phyloP scores from a whole-genome alignment of 2,329 filamentous ascomycete species.

The Neofusicoccum ribis region DNA sequence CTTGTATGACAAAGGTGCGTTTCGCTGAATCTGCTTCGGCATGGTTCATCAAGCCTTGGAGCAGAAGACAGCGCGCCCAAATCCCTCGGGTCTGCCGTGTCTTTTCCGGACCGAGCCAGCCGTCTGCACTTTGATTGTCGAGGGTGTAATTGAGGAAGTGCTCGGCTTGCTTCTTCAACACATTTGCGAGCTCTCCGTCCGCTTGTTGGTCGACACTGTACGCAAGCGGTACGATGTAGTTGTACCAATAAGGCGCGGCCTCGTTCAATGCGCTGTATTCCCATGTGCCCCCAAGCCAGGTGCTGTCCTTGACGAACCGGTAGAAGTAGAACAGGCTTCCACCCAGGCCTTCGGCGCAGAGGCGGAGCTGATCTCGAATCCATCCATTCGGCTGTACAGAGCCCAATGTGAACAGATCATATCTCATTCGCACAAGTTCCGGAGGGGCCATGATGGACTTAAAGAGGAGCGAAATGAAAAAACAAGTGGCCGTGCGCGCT shows the following conservation, averaged over 20 bases:
- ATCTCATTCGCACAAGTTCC: slow-evolving; percentile 35
- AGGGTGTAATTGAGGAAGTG: slow-evolving; percentile 50
- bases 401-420: slow-evolving; percentile 39
- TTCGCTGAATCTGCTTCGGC: slow-evolving; percentile 50
- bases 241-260: slow-evolving; percentile 60
- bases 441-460: not conserved
- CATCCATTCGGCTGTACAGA: slow-evolving; percentile 49
- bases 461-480: not conserved
- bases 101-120: slow-evolving; percentile 59
- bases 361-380: slow-evolving; percentile 51
- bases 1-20: slow-evolving; percentile 46
- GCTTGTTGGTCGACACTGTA: slow-evolving; percentile 51
- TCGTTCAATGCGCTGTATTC: slow-evolving; percentile 59
- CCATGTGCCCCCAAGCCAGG: slow-evolving; percentile 52
- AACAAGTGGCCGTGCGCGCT: too few relatives aligned
- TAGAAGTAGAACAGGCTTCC: slow-evolving; percentile 59
- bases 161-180: slow-evolving; percentile 52
- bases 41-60: slow-evolving; percentile 53
- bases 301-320: slow-evolving; percentile 52
- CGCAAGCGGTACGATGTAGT: slow-evolving; percentile 58
- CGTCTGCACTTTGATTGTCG: slow-evolving; percentile 52
- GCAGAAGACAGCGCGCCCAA: slow-evolving; percentile 55
- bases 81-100: slow-evolving; percentile 45
- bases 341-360: slow-evolving; percentile 53
- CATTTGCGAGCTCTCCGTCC: not conserved